Base-by-base conservation (phyloP, 2,329 filamentous ascomycete genomes). In the Beauveria bassiana region DNA sequence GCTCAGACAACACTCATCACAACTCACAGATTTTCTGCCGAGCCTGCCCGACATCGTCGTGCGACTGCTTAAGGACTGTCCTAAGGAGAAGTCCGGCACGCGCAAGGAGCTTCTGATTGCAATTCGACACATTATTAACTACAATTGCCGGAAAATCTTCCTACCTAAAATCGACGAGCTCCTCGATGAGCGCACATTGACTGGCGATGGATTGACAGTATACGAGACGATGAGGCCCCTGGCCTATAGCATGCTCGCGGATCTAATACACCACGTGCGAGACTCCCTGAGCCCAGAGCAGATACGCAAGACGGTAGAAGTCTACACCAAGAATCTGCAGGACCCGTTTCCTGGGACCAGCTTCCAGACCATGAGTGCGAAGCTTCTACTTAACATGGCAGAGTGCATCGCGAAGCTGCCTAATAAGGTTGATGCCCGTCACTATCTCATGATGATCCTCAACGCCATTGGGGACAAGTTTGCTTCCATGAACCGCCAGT, bases 361-460 rank as follows among this genome's bases (percentile, higher is more conserved):
- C 74, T 99, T 99, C 71, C 96, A 99, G 74, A 99, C 95, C 0
- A 99, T 99, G 95, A 98, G 95, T 68, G 96, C 95, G 0, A 99
- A 98, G 74, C 80, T 99, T 3, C 79, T 99, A 1, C 80, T 99
- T 14, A 99, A 99, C 72, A 96, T 99, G 91, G 95, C 93, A 0
- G 96, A 99, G 70, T 96, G 91, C 72, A 99, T 99, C 70, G 91
- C 93, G 1, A 96, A 93, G 73, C 83, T 99, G 68, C 88, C 89
- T 22, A 91, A 96, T 71, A 99, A 98, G 77, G 86, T 89, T 49
- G 93, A 99, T 72, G 95, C 95, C 26, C 87, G 96, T 6, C 93
- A 98, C 72, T 96, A 96, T 72, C 78, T 99, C 64, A 91, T 99
- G 70, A 95, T 96, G 86, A 98, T 99, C 50, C 78, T 99, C 61